Percentiles rank a stretch among this genome's conserved stretches.
Evolutionary conservation across 345 rosid species (phyloP).

Genomic region (Populus ilicifolia): DNA sequence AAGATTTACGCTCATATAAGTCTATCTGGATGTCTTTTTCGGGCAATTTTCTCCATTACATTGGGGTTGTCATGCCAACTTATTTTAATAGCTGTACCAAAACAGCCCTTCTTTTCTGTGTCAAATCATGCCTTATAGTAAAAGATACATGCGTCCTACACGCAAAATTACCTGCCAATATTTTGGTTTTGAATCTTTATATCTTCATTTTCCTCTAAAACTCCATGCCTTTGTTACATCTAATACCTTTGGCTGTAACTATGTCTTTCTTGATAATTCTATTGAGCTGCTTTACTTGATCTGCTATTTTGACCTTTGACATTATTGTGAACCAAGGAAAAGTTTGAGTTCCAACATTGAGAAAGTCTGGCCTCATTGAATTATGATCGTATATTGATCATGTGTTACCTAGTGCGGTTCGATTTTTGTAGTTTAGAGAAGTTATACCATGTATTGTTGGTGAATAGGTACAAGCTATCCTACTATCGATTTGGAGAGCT

Average conservation of each 20-base stretch:
- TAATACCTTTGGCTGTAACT: background rate
- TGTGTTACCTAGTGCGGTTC: background rate
- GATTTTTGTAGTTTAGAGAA: background rate
- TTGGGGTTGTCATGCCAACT: background rate
- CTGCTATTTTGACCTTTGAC: background rate
- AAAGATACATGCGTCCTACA: background rate
- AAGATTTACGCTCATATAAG: background rate
- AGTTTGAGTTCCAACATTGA: background rate
- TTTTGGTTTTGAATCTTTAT: background rate
- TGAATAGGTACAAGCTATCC: conserved; percentile 78
- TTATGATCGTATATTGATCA: background rate
- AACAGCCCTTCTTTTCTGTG: background rate
- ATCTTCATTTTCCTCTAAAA: background rate
- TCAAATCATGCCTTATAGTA: background rate
- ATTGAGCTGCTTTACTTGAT: background rate
- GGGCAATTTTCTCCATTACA: background rate
- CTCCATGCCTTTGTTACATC: background rate
- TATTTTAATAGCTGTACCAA: background rate
- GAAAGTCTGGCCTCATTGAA: background rate
- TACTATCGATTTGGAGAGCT: conserved; percentile 98
- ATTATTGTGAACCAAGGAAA: background rate
- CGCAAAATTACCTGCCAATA: background rate
- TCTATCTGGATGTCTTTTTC: background rate
- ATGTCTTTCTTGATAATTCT: background rate
- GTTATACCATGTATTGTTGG: conserved; percentile 6